A percentile compares a stretch with the other conserved stretches of the same genome.
These are phyloP conservation scores for Cyberlindnera maclurae DNA, from an alignment of 805 yeast genomes.

Conservation along the genomic window DNA sequence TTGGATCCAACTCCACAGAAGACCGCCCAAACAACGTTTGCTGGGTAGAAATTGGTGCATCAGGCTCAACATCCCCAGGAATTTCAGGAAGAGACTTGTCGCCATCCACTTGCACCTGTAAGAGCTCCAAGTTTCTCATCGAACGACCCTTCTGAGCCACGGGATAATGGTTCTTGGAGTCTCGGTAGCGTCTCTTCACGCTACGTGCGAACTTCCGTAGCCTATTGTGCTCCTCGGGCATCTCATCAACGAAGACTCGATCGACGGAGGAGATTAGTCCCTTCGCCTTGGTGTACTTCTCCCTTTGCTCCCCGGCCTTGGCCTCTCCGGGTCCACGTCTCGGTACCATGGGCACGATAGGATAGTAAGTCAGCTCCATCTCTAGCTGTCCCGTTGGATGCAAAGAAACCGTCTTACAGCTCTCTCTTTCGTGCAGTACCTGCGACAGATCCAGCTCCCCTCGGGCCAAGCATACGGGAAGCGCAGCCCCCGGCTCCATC, in stretches of 20 bases:
- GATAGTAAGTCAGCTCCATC: conserved; percentile 20
- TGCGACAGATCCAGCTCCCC: conserved; percentile 14
- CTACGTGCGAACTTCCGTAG: conserved; percentile 13
- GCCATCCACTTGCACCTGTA: not conserved
- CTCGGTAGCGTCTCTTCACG: conserved; percentile 19
- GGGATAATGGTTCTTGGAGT: conserved; percentile 7
- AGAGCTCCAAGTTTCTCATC: not conserved
- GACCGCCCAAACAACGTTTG: conserved; percentile 3
- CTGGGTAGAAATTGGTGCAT: not conserved
- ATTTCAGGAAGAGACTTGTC: not conserved
- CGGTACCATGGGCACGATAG: conserved; percentile 20
- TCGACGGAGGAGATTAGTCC: conserved; percentile 17
- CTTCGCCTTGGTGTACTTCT: conserved; percentile 3
- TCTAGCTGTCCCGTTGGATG: conserved; percentile 14
- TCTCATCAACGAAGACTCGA: conserved; percentile 19
- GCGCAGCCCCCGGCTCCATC: conserved; percentile 10
- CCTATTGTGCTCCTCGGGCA: conserved; percentile 14
- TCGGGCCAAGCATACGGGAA: conserved; percentile 13
- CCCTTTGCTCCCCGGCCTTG: not conserved
- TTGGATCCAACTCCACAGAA: conserved; percentile 2
- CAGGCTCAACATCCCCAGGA: not conserved
- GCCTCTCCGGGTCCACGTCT: too few relatives aligned
- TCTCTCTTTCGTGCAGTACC: conserved; percentile 10
- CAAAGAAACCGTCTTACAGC: conserved; percentile 11
- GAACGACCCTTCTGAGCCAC: conserved; percentile 4